Base-by-base conservation (phyloP, 331 rosid species). In the Quercus lobata region DNA sequence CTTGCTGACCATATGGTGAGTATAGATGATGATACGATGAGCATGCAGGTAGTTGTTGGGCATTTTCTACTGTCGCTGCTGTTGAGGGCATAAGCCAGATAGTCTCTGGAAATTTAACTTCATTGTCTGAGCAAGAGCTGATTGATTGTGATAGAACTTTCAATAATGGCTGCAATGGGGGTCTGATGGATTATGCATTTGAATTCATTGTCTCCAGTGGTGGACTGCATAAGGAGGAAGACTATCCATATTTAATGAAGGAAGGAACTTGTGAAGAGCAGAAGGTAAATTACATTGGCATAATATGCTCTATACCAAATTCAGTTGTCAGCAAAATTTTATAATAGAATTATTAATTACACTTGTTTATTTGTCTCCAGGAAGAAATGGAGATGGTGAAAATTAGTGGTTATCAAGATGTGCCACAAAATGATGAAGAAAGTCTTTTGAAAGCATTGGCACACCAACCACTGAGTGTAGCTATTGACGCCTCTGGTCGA, bases 11-110 rank as follows among this genome's bases (percentile, higher is more conserved):
- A 49, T 35, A 53, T 76, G 10, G 2, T 7, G 71, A 65, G 24
- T 18, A 65, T 16, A 65, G 46, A 18, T 18, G 14, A 65, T 65
- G 46, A 65, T 2, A 34, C 35, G 4, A 68, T 68, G 25, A 19
- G 17, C 57, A 35, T 73, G 82, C 85, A 88, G 92, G 92, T n/a
- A 88, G 92, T 62, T 88, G 90, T 56, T 84, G 92, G 92, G 92
- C 92, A 54, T 88, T 88, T 82, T 88, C 92, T 5, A 88, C 92
- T 0, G 90, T 88, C 8, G 92, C 88, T 7, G 90, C 88, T 1
- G 90, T 86, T 21, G 92, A 88, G 58, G 88, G 90, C 57, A 86
- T 88, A 54, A 86, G 84, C 90, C 85, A 86, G 78, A 86, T 86
- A n/a, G 90, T 80, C 54, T 84, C 87, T 5, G 92, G 90, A 80